Evolutionary conservation across 75 land plant species (phyloP), one percentile per base, ranked within the genome.

Genomic region (Pseudotsuga menziesii): DNA sequence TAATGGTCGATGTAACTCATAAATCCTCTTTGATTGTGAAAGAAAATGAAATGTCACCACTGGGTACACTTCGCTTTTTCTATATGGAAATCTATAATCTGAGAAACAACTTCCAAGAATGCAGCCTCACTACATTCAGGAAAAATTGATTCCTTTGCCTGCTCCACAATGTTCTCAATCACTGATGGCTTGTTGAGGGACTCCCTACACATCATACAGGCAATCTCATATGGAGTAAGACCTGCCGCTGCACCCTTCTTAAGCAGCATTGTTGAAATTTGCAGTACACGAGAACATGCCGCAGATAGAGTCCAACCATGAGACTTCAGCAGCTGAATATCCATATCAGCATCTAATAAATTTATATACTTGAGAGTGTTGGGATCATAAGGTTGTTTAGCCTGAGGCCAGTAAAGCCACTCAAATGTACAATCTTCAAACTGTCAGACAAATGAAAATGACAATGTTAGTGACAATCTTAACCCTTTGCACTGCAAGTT

Each of bases 381-480:
- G 12, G 77, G 41, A 3, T 77, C 66, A 61, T 83, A 94, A 25
- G 91, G 91, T 11, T 82, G 48, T 9, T 81, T 86, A 4, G 95
- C 86, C 83, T 94, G 98, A 25, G 90, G 89, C 98, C 98, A 94
- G 74, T 88, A 90, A 11, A 92, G 83, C 98, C 98, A 95, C 56
- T 95, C 98, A 75, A 92, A 95, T 41, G 98, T 95, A 48, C 93
- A 90, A 83, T 95, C 98, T 74, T 95, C 93, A 82, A 95, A 92
- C 98, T 95, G 91, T 82, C 85, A 19, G 6, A 16, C 5, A n/a
- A 58, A 58, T 58, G 7, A 58, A 58, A 20, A 48, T 11, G 9
- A 9, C 54, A 48, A 48, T 48, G 54, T 48, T 48, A 48, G 54
- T 48, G 54, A 48, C 9, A 48, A 2, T 48, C 12, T 48, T 44